Evolutionary conservation across 2,329 filamentous ascomycete genomes (phyloP).

Genomic region (Coleophoma eucalyptorum): DNA sequence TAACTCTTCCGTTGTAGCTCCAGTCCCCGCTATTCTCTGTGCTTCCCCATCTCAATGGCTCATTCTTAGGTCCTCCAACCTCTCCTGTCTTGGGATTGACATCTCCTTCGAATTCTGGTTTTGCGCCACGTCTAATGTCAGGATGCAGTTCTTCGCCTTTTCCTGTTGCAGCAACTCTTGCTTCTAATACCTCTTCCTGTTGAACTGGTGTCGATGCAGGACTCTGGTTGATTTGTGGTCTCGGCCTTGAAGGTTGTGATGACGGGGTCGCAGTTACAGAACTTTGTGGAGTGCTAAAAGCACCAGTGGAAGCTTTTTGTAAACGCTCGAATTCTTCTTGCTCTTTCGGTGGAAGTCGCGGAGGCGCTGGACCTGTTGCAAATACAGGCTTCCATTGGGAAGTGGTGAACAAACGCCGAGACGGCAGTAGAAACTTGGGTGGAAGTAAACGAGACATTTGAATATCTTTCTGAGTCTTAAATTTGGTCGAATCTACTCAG

Average conservation of each 20-base stretch:
- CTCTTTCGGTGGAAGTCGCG: conserved; percentile 80
- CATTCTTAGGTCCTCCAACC: conserved; percentile 95
- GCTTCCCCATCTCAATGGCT: conserved; percentile 83
- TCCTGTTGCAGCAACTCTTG: conserved; percentile 47
- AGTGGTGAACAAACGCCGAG: conserved; percentile 23
- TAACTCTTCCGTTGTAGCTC: conserved; percentile 94
- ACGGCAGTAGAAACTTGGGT: conserved; percentile 19
- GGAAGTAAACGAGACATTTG: conserved; percentile 23
- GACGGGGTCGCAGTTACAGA: conserved; percentile 17
- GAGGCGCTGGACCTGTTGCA: conserved; percentile 64
- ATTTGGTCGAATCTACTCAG: too few species aligned
- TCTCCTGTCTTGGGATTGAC: conserved; percentile 91
- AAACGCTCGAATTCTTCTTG: conserved; percentile 89
- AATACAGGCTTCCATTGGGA: conserved; percentile 31
- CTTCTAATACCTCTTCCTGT: conserved; percentile 26
- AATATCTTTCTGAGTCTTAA: too few species aligned
- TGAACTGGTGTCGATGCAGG: conserved; percentile 25
- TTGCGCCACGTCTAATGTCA: conserved; percentile 70
- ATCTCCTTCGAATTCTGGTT: conserved; percentile 91
- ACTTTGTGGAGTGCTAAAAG: conserved; percentile 60
- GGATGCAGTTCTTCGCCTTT: conserved; percentile 65
- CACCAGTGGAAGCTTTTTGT: conserved; percentile 73
- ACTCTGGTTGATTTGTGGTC: conserved; percentile 45
- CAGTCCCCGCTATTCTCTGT: conserved; percentile 63
- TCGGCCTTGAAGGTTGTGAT: conserved; percentile 10